phyloP scores from a whole-genome alignment of 345 rosid species.

The Salix viminalis region DNA sequence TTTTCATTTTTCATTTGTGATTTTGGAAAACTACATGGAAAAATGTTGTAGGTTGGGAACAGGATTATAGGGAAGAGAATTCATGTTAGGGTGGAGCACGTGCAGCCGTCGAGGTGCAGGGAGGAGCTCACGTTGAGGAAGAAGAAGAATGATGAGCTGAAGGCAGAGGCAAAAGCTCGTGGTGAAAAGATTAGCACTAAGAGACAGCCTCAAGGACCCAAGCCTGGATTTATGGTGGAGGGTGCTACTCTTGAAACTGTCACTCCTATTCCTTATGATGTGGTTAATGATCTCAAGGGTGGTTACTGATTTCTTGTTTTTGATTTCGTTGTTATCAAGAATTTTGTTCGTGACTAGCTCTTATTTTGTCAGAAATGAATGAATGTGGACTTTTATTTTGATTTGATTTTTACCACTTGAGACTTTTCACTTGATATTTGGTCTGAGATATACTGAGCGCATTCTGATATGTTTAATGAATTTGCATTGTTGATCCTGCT shows the following conservation, averaged over 20 bases:
- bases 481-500: neutral
- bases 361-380: neutral
- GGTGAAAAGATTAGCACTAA: conserved; percentile 58
- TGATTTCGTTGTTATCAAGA: neutral
- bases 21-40: neutral
- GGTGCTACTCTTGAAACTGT: conserved; percentile 66
- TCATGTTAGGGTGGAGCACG: conserved; percentile 59
- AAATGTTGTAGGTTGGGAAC: conserved; percentile 37
- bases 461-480: neutral
- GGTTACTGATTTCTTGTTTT: conserved; percentile 28
- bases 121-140: conserved; percentile 52
- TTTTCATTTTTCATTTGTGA: neutral
- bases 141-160: conserved; percentile 45
- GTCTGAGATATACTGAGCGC: no score
- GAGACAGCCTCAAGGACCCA: conserved; percentile 62
- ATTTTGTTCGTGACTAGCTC: neutral
- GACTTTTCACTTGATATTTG: neutral
- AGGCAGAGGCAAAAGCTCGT: conserved; percentile 56
- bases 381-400: neutral
- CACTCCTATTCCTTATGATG: conserved; percentile 68
- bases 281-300: conserved; percentile 63
- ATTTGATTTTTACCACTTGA: neutral
- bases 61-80: conserved; percentile 60
- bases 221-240: conserved; percentile 61
- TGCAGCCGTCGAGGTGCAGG: conserved; percentile 54